Evolutionary conservation across 805 yeast species (phyloP), one percentile per base, ranked within the genome.

Genomic region (Yarrowia bubula): DNA sequence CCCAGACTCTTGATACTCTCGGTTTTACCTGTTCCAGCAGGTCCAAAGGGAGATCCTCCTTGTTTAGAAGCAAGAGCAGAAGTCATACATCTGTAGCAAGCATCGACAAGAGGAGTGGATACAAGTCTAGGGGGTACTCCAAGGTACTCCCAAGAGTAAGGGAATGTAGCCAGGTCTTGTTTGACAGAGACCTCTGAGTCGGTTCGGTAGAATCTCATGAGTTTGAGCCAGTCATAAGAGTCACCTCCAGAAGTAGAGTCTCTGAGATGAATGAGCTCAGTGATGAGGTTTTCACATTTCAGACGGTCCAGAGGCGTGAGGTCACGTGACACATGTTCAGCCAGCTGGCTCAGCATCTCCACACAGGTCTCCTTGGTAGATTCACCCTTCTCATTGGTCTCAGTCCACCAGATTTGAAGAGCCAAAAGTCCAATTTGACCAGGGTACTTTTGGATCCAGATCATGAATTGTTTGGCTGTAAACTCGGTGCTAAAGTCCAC

Each of bases 11-110:
- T 93, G 31, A 93, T 81, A 0, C 96, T 82, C 73, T 93, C 98
- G 0, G 98, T 93, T 72, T 93, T 93, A 69, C 98, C 98, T 0
- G 98, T 93, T 46, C 98, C 98, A 2, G 98, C 97, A 1, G 98
- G 98, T 0, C 98, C 98, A 74, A 88, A 86, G 0, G 96, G 88
- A 1, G 96, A 88, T 0, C 96, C 96, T n/a, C 98, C 98, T 8
- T 85, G 77, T 39, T 81, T 82, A 69, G 86, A 90, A 38, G 84
- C 81, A 15, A 92, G 73, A 0, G 98, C 92, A 67, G 87, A 88
- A 0, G 89, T 79, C 85, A 92, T 83, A 0, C 92, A 78, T 8
- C 87, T 72, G 72, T 83, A 90, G 65, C 90, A 84, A 6, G 81
- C 78, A 55, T 84, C 84, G 8, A 89, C 80, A 17, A 90, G 77